Evolutionary conservation across 73 alveolate genomes (phyloP).

Genomic region (Paramecium caudatum): DNA sequence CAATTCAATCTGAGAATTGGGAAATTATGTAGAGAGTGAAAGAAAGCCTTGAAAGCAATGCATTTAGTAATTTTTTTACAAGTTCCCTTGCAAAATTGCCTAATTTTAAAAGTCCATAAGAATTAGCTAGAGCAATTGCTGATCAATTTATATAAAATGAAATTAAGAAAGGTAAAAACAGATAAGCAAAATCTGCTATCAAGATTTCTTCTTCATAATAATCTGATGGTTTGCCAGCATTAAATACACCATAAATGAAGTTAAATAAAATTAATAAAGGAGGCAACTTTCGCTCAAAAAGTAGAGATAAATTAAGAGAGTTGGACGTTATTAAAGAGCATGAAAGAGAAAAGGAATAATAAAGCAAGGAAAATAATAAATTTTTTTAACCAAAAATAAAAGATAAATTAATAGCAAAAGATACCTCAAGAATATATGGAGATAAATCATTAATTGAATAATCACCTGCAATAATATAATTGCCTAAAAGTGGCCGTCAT

Average conservation of each 20-base stretch:
- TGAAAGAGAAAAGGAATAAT: slow-evolving; percentile 56
- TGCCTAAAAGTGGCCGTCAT: background rate
- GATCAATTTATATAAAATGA: slow-evolving; percentile 60
- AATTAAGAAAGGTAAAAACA: slow-evolving; percentile 23
- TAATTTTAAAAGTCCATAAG: slow-evolving; percentile 54
- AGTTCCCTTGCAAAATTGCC: slow-evolving; percentile 59
- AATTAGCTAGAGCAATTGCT: slow-evolving; percentile 56
- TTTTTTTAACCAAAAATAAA: background rate
- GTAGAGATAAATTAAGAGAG: slow-evolving; percentile 2
- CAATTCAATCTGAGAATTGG: slow-evolving; percentile 60
- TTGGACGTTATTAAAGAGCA: background rate
- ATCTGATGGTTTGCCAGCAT: slow-evolving; percentile 33
- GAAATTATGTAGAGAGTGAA: slow-evolving; percentile 45
- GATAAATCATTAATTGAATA: slow-evolving; percentile 24
- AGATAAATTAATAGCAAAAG: background rate
- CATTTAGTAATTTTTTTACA: slow-evolving; percentile 46
- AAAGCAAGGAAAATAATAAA: slow-evolving; percentile 13
- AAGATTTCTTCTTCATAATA: background rate
- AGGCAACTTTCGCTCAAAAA: background rate
- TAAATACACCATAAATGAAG: slow-evolving; percentile 15
- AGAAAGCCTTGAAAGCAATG: slow-evolving; percentile 49
- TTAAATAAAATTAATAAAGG: background rate
- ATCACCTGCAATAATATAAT: background rate
- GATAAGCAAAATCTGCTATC: slow-evolving; percentile 46
- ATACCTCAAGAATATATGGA: background rate